Base-by-base conservation (phyloP, 2,329 filamentous ascomycete species). In the Arthrinium phaeospermum region DNA sequence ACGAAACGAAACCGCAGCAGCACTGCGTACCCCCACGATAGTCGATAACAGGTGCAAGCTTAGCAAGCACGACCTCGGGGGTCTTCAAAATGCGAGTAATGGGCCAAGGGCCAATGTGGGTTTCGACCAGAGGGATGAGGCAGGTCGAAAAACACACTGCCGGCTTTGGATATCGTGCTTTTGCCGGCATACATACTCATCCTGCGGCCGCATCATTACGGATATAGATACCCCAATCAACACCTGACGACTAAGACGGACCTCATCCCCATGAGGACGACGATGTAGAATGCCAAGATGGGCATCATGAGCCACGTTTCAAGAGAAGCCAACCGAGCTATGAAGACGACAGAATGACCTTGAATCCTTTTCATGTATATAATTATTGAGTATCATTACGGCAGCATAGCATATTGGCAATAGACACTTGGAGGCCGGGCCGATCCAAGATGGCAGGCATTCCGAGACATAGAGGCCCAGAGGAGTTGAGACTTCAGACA, bases 341-440 rank as follows among this genome's bases (percentile, higher is more conserved):
- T 34, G 53, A 61, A 61, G 53, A 61, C 37, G 53, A 61, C 53
- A 61, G 53, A 37, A 61, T 61, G 53, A 61, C 30, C 14, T 22
- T 45, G 8, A n/a, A 49, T 19, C 68, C 37, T 46, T 45, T n/a
- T 8, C 24, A 41, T 24, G 41, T 51, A 41, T 47, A 69, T 57
- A 37, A 24, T 70, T 37, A 19, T 51, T 24, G 14, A 13, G 68
- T 37, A 24, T 64, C 19, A 41, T 24, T 41, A 64, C 16, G 57
- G 22, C 24, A 41, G 34, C 57, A 64, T 41, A 64, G 22, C 57
- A 41, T 64, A 24, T 64, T 37, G 34, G 57, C 57, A 64, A 64
- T 64, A 64, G 57, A 64, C 30, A 64, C 27, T 34, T 34, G 57
- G 57, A 22, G 57, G 19, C 57, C 34, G 19, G 34, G 13, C 13